Evolutionary conservation across 371 early-diverging fungal genomes (phyloP), one percentile per base, ranked within the genome.

Genomic region (Mucor saturninus): DNA sequence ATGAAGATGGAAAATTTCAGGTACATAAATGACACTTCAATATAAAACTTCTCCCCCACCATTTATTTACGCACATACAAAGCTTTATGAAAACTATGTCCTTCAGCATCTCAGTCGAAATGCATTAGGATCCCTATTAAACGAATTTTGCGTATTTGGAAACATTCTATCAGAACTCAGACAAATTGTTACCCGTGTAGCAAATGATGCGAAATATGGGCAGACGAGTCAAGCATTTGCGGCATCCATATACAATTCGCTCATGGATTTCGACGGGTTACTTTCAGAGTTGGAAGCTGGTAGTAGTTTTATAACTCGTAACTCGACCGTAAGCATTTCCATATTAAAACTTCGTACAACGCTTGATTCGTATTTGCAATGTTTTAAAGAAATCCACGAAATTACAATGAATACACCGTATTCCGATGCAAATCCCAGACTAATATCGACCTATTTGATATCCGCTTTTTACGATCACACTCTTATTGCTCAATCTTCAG

Each of bases 211-310:
- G 1, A 31, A 55, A 30, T 73, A 69, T 56, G 80, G 80, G 15
- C 73, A 77, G 52, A 80, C 77, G 2, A 68, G 62, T 10, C 72
- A 75, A 54, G 80, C 80, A 5, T 77, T 77, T 67, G 70, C 74
- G 5, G 56, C 65, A 10, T 56, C 60, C 28, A 43, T 80, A 6
- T 40, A 56, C 11, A 61, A 49, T n/a, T 49, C 65, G 7, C 30
- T 80, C 0, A 38, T 51, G 2, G 59, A 69, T n/a, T 75, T 80
- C n/a, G 72, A 77, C 46, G 45, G 54, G 10, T 39, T n/a, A 13
- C n/a, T 76, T 2, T 56, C 73, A 28, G 56, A 42, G 11, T 28
- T 69, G 13, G 75, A 80, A 60, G 8, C 48, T 0, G 51, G 59
- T 26, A 54, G 61, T 6, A 54, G 62, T n/a, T 59, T 68, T 42